These are phyloP conservation scores for Ascoidea asiatica DNA, from an alignment of 805 yeast genomes.

Conservation along the genomic window DNA sequence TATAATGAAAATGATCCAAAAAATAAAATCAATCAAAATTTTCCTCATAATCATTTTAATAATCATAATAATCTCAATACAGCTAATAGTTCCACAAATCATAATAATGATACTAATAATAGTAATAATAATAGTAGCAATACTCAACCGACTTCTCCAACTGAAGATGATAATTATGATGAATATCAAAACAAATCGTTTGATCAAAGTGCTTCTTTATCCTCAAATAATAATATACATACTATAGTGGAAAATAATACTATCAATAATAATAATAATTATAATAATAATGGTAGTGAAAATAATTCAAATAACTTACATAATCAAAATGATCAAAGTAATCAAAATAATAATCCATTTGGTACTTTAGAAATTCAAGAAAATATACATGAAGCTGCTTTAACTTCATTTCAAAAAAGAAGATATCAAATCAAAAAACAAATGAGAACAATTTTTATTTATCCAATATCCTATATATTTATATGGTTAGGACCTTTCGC, in stretches of 20 bases:
- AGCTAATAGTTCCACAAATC: background rate
- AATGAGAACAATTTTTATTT: conserved; percentile 66
- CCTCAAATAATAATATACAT: background rate
- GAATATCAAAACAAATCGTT: no score
- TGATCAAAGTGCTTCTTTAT: no score
- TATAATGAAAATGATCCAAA: conserved; percentile 10
- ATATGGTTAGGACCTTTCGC: conserved; percentile 77
- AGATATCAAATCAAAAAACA: conserved; percentile 61
- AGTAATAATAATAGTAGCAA: background rate
- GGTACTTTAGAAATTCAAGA: conserved; percentile 15
- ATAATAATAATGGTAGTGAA: background rate
- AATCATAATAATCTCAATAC: background rate
- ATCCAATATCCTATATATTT: conserved; percentile 70
- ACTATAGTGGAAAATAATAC: no score
- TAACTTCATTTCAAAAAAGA: conserved; percentile 46
- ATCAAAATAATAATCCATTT: conserved; percentile 9
- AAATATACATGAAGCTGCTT: conserved; percentile 43
- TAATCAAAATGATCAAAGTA: background rate
- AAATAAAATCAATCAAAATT: background rate
- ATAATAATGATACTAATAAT: background rate
- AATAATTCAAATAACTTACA: background rate
- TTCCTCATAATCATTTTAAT: background rate
- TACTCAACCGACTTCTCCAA: conserved; percentile 2
- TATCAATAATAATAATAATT: background rate
- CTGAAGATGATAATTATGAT: no score